phyloP scores from a whole-genome alignment of 2,329 filamentous ascomycete species.

The Botryosphaeria agaves region DNA sequence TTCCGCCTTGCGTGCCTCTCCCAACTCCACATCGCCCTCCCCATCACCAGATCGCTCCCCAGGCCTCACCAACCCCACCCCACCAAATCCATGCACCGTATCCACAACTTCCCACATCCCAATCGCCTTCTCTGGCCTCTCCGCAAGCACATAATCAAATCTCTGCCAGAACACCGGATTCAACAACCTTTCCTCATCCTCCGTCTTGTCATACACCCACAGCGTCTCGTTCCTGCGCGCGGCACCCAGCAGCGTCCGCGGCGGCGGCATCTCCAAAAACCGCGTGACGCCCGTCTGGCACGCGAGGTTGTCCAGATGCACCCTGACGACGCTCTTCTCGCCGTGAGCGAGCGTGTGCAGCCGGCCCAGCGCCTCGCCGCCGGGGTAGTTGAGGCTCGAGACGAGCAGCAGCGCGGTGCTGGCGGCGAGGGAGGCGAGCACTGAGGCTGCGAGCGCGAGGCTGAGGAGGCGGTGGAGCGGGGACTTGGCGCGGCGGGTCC shows the following conservation, averaged over 20 bases:
- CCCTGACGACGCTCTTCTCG: conserved; percentile 14
- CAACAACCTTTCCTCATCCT: conserved; percentile 28
- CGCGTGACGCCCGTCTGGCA: conserved; percentile 46
- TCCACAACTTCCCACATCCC: conserved; percentile 34
- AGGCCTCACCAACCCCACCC: conserved; percentile 27
- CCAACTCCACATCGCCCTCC: conserved; percentile 5
- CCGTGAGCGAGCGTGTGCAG: conserved; percentile 16
- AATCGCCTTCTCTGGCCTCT: conserved; percentile 29
- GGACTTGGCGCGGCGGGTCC: conserved; percentile 42
- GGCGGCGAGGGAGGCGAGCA: conserved; percentile 39
- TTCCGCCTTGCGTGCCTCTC: conserved; percentile 9
- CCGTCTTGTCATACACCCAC: conserved; percentile 46
- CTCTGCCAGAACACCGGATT: conserved; percentile 36
- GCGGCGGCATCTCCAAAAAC: conserved; percentile 30
- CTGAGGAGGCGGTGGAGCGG: conserved; percentile 37
- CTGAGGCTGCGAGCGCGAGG: conserved; percentile 38
- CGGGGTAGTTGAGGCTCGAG: conserved; percentile 86
- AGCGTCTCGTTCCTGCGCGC: conserved; percentile 7
- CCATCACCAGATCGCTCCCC: conserved; percentile 5
- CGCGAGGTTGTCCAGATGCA: conserved; percentile 43
- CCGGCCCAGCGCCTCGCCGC: conserved; percentile 53
- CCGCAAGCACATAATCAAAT: conserved; percentile 41
- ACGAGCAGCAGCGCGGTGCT: conserved; percentile 55
- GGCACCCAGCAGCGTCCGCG: conserved; percentile 6
- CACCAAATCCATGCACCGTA: conserved; percentile 32